Conservation (phyloP, 2,329 filamentous ascomycete species). For the Lithohypha guttulata region DNA sequence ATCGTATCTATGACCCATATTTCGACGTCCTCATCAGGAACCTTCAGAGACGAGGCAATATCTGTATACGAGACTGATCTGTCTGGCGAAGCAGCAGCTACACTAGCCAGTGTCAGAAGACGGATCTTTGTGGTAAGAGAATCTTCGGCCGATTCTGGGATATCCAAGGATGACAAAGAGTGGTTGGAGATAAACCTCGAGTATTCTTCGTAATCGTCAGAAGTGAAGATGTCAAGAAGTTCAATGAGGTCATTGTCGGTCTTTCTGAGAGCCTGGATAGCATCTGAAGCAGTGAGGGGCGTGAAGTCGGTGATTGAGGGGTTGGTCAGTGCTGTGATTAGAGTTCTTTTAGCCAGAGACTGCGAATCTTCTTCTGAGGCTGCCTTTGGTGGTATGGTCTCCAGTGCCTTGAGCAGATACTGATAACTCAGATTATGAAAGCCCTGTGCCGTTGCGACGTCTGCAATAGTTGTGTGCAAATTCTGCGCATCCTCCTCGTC, state of each 20-base stretch:
- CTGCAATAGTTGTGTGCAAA: slow-evolving; percentile 71
- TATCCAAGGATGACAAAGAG: slow-evolving; percentile 52
- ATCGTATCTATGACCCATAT: slow-evolving; percentile 99
- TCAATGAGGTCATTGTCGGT: slow-evolving; percentile 79
- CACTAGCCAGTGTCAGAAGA: slow-evolving; percentile 79
- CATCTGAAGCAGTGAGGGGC: slow-evolving; percentile 58
- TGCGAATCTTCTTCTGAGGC: slow-evolving; percentile 44
- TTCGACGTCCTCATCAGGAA: slow-evolving; percentile 76
- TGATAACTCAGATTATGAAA: slow-evolving; percentile 67
- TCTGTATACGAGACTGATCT: slow-evolving; percentile 79
- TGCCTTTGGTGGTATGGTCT: slow-evolving; percentile 54
- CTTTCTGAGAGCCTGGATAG: slow-evolving; percentile 75
- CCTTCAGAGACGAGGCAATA: slow-evolving; percentile 75
- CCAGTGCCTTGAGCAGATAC: slow-evolving; percentile 64
- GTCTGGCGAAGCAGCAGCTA: slow-evolving; percentile 71
- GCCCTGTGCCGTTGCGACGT: slow-evolving; percentile 66
- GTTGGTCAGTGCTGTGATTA: slow-evolving; percentile 56
- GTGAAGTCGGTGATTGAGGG: slow-evolving; percentile 63
- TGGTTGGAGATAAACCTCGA: slow-evolving; percentile 73
- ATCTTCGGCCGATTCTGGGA: slow-evolving; percentile 61
- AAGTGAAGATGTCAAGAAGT: slow-evolving; percentile 87
- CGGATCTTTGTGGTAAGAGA: slow-evolving; percentile 90
- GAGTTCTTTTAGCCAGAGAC: slow-evolving; percentile 51
- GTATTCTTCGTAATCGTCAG: slow-evolving; percentile 90
- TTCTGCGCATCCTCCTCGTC: slow-evolving; percentile 74